Percentiles rank a stretch among this genome's conserved stretches.
Evolutionary conservation across 305 asterid genomes (phyloP).

Genomic region (Fraxinus sp.): DNA sequence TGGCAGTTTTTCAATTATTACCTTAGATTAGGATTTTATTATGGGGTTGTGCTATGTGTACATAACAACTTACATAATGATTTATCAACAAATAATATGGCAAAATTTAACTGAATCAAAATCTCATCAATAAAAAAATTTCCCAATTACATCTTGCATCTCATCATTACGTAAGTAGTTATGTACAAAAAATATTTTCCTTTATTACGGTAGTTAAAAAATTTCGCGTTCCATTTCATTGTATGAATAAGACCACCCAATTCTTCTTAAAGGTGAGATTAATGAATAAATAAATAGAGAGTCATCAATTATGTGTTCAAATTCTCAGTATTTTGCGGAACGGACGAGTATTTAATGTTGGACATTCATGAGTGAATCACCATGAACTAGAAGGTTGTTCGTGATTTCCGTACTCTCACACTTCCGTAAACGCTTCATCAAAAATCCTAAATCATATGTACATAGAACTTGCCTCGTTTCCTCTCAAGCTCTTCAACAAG

Average conservation of each 20-base stretch:
- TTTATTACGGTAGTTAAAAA: neutral
- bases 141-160: neutral
- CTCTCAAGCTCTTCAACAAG: slow-evolving; percentile 88
- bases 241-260: neutral
- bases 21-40: neutral
- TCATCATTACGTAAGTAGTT: too few relatives aligned
- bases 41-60: neutral
- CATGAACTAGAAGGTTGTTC: neutral
- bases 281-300: neutral
- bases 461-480: slow-evolving; percentile 65
- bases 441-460: neutral
- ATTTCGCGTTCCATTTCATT: neutral
- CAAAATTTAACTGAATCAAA: neutral
- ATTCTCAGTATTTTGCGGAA: neutral
- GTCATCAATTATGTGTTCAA: neutral
- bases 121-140: neutral
- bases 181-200: neutral
- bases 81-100: neutral
- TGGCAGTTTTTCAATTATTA: neutral
- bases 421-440: neutral
- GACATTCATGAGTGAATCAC: neutral
- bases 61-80: neutral
- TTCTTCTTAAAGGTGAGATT: neutral
- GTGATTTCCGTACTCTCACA: neutral
- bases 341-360: neutral